Evolutionary conservation across 164 flowering plant genomes (phyloP), one percentile per base, ranked within the genome.

Genomic region (Liquidambar formosana): DNA sequence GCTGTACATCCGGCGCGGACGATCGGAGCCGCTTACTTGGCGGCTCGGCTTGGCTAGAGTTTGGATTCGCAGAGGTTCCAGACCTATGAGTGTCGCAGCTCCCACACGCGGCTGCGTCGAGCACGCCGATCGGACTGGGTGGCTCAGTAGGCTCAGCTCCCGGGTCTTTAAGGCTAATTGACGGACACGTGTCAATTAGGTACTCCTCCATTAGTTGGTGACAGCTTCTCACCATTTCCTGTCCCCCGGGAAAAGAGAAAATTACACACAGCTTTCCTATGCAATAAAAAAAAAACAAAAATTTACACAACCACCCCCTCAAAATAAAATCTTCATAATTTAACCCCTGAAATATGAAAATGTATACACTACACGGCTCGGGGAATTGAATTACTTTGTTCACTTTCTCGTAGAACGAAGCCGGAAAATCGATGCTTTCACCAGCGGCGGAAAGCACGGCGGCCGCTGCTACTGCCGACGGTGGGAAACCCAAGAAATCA

Each of bases 221-320:
- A 85, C 93, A 88, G 85, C 85, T 79, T 75, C 75, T 79, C 75
- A 82, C 89, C 83, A 69, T 79, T 73, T 83, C 86, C 88, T 86
- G 70, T 61, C 49, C 65, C 65, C 48, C 58, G 52, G 45, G 63
- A 43, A 54, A 51, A 67, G 38, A 11, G 13, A 48, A 28, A 59
- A 56, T 11, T 46, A 46, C 9, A 46, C 10, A 46, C 9, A 46
- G 8, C 8, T 10, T 46, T 8, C 15, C 16, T 46, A 9, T 46
- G 9, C 3, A 12, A 11, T 0, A 21, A 1, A 21, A 25, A 26
- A 64, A 63, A 41, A 56, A 47, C 27, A 67, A 54, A 67, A 61
- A 65, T 65, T 49, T 52, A 38, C 28, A 25, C 33, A 63, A 64
- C 15, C 10, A 38, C 54, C 41, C 64, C 33, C 33, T 16, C 12